Base-by-base conservation (phyloP, 306 rosid species). In the Prunus davidiana region DNA sequence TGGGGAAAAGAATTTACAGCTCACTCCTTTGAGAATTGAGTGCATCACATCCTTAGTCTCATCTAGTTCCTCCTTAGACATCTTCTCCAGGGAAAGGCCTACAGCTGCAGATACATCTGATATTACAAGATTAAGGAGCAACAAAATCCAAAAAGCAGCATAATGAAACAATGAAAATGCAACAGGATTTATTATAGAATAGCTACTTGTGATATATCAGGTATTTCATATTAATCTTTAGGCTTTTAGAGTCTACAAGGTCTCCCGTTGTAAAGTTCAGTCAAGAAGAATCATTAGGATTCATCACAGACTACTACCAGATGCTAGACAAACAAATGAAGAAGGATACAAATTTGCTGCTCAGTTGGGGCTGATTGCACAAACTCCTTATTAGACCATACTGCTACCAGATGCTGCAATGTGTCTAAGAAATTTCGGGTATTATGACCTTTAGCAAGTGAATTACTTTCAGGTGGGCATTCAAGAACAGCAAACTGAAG, bases 321-420 rank as follows among this genome's bases (percentile, higher is more conserved):
- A 15, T 60, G 66, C 38, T 62, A 27, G 72, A 34, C 11, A 67
- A 68, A 73, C 77, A 30, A 62, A 64, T 65, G 67, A 79, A 70
- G 81, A 89, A 87, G 96, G 97, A 95, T 95, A 92, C 98, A 95
- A 74, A 86, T 88, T 84, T 95, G 98, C 85, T 92, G 97, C 82
- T 95, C 97, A 74, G 85, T 78, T 71, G 96, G 69, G 66, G 92
- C 87, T 79, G 97, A 84, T 85, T 95, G 98, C 82, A 95, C 91
- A 84, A 90, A 92, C 77, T 92, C 98, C 83, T 76, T 90, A 74
- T 88, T 88, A 75, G 90, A 89, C 98, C 98, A 95, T 69, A 83
- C 89, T 75, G 88, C 80, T 69, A 86, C 51, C 80, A 95, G 81
- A 68, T 80, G 87, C 80, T 89, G 95, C 71, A 95, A 73, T 9